phyloP scores from a whole-genome alignment of 805 yeast genomes.

The Sungouiozyma ichnusensis region DNA sequence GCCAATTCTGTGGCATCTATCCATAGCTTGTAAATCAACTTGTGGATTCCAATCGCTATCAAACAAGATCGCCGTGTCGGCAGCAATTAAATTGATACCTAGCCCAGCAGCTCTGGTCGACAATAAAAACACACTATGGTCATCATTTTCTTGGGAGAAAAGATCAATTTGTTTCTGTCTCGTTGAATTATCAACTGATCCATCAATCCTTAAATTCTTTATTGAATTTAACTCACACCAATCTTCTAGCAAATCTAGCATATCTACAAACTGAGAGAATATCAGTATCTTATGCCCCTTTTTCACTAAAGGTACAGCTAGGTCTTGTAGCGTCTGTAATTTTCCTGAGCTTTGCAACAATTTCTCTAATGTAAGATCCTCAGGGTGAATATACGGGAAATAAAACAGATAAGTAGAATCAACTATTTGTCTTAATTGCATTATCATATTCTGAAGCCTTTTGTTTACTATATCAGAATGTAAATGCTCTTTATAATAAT shows the following conservation, averaged over 20 bases:
- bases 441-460: conserved; percentile 54
- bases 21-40: conserved; percentile 93
- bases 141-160: conserved; percentile 31
- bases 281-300: conserved; percentile 61
- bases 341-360: conserved; percentile 60
- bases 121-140: conserved; percentile 49
- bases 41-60: conserved; percentile 98
- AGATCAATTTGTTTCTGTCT: conserved; percentile 52
- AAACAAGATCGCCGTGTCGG: conserved; percentile 82
- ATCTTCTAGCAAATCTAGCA: conserved; percentile 73
- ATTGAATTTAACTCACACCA: conserved; percentile 47
- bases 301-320: conserved; percentile 41
- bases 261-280: conserved; percentile 76
- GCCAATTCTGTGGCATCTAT: conserved; percentile 88
- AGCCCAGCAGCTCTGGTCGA: conserved; percentile 94
- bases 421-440: conserved; percentile 80
- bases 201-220: conserved; percentile 59
- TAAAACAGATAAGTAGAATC: conserved; percentile 78
- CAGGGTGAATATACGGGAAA: conserved; percentile 54
- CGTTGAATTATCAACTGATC: conserved; percentile 53
- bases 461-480: conserved; percentile 38
- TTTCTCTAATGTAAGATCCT: conserved; percentile 31
- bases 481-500: conserved; percentile 25
- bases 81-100: conserved; percentile 76
- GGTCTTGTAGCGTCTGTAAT: conserved; percentile 54